These are phyloP conservation scores for Vitis hybrid DNA, from an alignment of 177 flowering plant genomes.

Conservation along the genomic window DNA sequence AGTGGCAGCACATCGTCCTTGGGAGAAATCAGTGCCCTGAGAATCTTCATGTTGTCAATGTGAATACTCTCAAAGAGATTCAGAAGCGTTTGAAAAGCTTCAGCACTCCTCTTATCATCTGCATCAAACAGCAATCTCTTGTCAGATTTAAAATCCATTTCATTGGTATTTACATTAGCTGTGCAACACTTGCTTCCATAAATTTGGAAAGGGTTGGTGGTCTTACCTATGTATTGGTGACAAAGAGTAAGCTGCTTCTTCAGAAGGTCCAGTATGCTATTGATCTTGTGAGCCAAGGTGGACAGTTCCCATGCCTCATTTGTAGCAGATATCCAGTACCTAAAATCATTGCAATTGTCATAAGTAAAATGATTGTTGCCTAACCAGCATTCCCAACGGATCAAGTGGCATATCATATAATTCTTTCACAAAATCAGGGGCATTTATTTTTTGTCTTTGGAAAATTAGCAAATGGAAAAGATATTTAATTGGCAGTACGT, in stretches of 20 bases:
- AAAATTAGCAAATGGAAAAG: too few species aligned
- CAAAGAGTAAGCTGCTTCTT: slow-evolving; percentile 30
- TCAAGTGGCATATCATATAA: too few species aligned
- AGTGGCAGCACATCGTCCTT: slow-evolving; percentile 58
- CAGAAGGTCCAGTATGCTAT: slow-evolving; percentile 46
- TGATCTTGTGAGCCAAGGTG: slow-evolving; percentile 56
- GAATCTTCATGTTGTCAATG: slow-evolving; percentile 49
- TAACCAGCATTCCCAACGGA: too few species aligned
- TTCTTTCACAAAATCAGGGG: too few species aligned
- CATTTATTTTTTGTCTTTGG: neutral
- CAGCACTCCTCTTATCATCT: slow-evolving; percentile 45
- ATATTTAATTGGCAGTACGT: too few species aligned
- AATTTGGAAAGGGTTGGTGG: too few species aligned
- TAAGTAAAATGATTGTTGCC: too few species aligned
- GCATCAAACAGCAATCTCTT: slow-evolving; percentile 7
- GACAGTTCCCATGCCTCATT: slow-evolving; percentile 66
- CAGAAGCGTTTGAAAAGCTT: slow-evolving; percentile 32
- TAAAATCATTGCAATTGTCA: slow-evolving; percentile 12
- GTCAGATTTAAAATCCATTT: too few species aligned
- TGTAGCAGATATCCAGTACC: slow-evolving; percentile 35
- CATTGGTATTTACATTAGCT: too few species aligned
- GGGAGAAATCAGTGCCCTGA: slow-evolving; percentile 42
- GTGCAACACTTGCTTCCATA: too few species aligned
- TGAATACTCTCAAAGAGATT: slow-evolving; percentile 36
- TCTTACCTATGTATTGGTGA: slow-evolving; percentile 40